Evolutionary conservation across 1,284 basidiomycete species (phyloP), one percentile per base, ranked within the genome.

Genomic region (Amylostereum chailletii): DNA sequence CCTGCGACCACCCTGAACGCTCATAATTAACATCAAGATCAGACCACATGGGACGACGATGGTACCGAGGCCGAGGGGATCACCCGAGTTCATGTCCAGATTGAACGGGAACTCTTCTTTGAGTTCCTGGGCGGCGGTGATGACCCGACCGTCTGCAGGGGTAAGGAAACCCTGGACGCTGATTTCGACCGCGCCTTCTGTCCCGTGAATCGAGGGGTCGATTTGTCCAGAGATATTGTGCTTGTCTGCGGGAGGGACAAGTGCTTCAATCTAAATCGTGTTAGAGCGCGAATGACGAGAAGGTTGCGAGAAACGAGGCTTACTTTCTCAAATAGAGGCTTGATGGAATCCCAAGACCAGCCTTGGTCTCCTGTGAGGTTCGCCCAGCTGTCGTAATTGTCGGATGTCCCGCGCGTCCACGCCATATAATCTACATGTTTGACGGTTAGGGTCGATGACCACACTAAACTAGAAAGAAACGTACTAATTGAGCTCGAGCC

Each of bases 51-150:
- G 36, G n/a, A 37, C 8, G 36, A 37, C 36, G 36, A n/a, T 37
- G 34, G 10, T 33, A 65, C 64, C 63, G n/a, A 66, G 26, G 10
- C 67, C 67, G 29, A 67, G 49, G 2, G 60, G 55, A 10, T 60
- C 47, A 2, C 65, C 65, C 1, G 60, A 58, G 46, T 65, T 66
- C 54, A 58, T 60, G 50, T 65, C 65, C 29, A 50, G 31, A 31
- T 61, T 61, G 55, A 54, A 61, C 3, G 46, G 51, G 46, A 62
- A 62, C 42, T 58, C 58, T 1, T 50, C 46, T 19, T 19, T 19
- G 9, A 62, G 49, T 39, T 59, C 53, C 2, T 42, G 39, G n/a
- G 56, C 60, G n/a, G 56, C 57, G 33, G 60, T 50, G 36, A 61
- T 55, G 7, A 62, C 57, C 11, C 55, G 55, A 4, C 45, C 34